These are phyloP conservation scores for Aspergillus baeticus DNA, from an alignment of 495 filamentous ascomycete genomes.

Conservation along the genomic window DNA sequence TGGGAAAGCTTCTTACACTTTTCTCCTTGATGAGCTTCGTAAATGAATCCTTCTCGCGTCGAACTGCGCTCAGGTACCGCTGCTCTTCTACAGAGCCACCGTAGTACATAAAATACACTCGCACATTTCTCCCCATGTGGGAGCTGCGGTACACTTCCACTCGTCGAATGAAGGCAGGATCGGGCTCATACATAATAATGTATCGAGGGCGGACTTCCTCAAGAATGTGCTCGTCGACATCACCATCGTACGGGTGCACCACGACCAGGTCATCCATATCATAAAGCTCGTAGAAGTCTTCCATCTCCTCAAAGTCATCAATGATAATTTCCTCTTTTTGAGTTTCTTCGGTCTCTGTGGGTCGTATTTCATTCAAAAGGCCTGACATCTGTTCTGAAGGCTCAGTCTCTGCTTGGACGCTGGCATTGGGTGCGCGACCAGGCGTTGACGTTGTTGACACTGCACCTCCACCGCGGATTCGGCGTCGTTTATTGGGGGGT, in stretches of 20 bases:
- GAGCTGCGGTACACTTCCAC: slow-evolving; percentile 96
- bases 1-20: slow-evolving; percentile 46
- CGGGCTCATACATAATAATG: slow-evolving; percentile 98
- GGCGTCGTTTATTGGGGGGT: slow-evolving; percentile 83
- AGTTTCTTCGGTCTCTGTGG: slow-evolving; percentile 60
- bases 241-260: slow-evolving; percentile 89
- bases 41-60: slow-evolving; percentile 93
- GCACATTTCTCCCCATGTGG: slow-evolving; percentile 82
- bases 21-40: slow-evolving; percentile 91
- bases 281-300: slow-evolving; percentile 88
- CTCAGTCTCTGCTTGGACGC: slow-evolving; percentile 77
- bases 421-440: slow-evolving; percentile 59
- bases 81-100: slow-evolving; percentile 94
- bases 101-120: slow-evolving; percentile 96
- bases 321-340: slow-evolving; percentile 72
- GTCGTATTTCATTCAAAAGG: slow-evolving; percentile 64
- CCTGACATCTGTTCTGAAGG: slow-evolving; percentile 69
- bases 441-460: slow-evolving; percentile 50
- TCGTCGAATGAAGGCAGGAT: slow-evolving; percentile 89
- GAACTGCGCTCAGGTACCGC: slow-evolving; percentile 82
- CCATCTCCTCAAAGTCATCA: slow-evolving; percentile 86
- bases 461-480: slow-evolving; percentile 78
- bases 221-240: slow-evolving; percentile 92
- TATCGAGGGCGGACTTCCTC: slow-evolving; percentile 92
- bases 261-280: slow-evolving; percentile 88